Conservation (phyloP, 148 eudicot genomes). For the Spergularia marina region DNA sequence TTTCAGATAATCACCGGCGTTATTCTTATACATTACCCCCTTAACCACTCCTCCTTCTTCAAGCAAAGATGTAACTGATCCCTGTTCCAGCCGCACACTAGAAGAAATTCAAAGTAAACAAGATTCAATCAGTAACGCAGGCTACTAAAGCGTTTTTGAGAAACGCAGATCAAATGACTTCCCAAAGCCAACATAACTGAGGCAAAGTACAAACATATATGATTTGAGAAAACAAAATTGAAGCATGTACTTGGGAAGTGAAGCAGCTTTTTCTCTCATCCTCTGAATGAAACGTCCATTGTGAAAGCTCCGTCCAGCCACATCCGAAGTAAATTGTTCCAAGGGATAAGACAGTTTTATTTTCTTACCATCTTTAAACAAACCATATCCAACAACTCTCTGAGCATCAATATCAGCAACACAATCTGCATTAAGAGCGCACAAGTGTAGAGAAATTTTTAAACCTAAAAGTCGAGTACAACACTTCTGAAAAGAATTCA, state of each 20-base stretch:
- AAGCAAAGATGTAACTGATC: conserved; percentile 59
- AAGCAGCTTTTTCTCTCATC: conserved; percentile 63
- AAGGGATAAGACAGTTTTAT: conserved; percentile 62
- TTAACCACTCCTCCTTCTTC: conserved; percentile 52
- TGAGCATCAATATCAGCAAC: conserved; percentile 69
- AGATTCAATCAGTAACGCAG: neutral
- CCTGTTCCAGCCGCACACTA: conserved; percentile 66
- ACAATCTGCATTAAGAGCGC: conserved; percentile 44
- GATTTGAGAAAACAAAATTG: conserved; percentile 8
- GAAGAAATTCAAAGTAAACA: conserved; percentile 8
- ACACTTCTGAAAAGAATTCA: neutral
- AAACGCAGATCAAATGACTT: conserved; percentile 1
- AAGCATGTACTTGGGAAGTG: conserved; percentile 54
- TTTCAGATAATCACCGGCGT: conserved; percentile 42
- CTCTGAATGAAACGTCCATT: conserved; percentile 78
- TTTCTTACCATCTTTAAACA: conserved; percentile 64
- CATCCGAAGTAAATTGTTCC: conserved; percentile 50
- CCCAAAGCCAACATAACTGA: neutral
- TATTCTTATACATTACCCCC: conserved; percentile 66
- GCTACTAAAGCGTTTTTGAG: neutral
- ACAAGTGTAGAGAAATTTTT: conserved; percentile 3
- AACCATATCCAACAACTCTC: conserved; percentile 59
- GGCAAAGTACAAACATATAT: neutral
- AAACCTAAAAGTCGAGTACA: neutral
- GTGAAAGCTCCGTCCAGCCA: conserved; percentile 80